Conservation (phyloP, 2,329 filamentous ascomycete species). For the Fusarium nanum region DNA sequence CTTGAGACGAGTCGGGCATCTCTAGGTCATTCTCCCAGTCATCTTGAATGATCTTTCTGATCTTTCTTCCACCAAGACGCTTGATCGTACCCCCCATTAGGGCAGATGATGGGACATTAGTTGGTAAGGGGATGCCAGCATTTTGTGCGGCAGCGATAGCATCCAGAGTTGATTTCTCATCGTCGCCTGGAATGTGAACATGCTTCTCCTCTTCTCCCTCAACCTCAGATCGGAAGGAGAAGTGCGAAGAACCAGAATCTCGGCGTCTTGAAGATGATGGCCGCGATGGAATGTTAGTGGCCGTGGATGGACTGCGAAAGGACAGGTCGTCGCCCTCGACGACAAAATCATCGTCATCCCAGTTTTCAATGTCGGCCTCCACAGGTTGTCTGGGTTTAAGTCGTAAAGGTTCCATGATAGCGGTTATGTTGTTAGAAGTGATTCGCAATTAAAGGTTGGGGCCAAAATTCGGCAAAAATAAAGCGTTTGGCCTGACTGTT, state of each 20-base stretch:
- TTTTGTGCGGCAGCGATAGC: constrained; percentile 88
- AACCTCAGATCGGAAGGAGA: constrained; percentile 85
- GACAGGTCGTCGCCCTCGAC: constrained; percentile 75
- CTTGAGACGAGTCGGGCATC: constrained; percentile 68
- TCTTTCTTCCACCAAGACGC: constrained; percentile 80
- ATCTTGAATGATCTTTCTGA: constrained; percentile 78
- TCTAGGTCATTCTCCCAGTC: constrained; percentile 87
- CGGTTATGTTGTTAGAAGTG: constrained; percentile 20
- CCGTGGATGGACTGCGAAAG: constrained; percentile 64
- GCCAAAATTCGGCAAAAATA: constrained; percentile 23
- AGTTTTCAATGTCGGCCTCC: constrained; percentile 76
- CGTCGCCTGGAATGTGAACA: constrained; percentile 83
- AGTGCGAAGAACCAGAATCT: constrained; percentile 83
- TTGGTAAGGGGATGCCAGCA: constrained; percentile 91
- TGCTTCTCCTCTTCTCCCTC: constrained; percentile 91
- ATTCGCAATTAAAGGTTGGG: constrained; percentile 23
- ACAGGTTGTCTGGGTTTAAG: constrained; percentile 66
- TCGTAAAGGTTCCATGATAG: constrained; percentile 65
- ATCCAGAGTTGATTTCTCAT: constrained; percentile 84
- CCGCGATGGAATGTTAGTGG: constrained; percentile 55
- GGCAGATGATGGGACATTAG: constrained; percentile 87
- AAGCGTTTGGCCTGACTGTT: constrained; percentile 33
- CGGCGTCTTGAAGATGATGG: constrained; percentile 64
- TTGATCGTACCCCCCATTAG: constrained; percentile 94
- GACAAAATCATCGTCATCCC: constrained; percentile 81